Evolutionary conservation across 768 basidiomycete genomes (phyloP).

Genomic region (Pisolithus tinctorius): DNA sequence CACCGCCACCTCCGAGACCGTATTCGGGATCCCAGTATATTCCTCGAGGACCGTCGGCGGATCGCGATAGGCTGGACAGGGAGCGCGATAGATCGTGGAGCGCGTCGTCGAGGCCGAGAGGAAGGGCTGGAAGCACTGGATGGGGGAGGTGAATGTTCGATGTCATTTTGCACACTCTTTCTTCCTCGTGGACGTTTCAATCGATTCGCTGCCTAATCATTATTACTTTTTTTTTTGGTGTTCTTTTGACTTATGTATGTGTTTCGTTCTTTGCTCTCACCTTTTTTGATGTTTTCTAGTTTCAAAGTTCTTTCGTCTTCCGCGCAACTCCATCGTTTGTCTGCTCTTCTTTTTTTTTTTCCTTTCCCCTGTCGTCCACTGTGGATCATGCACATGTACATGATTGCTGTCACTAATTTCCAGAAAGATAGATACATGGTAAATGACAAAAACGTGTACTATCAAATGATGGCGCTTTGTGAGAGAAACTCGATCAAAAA

Average conservation of each 20-base stretch:
- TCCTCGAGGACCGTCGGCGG: conserved; percentile 47
- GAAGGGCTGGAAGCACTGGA: conserved; percentile 31
- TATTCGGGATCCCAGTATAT: conserved; percentile 28
- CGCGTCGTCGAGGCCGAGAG: conserved; percentile 20
- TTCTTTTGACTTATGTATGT: background rate
- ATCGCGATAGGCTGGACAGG: conserved; percentile 42
- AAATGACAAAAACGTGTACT: background rate
- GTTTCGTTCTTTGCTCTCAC: conserved; percentile 5
- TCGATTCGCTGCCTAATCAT: conserved; percentile 21
- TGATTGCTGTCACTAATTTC: background rate
- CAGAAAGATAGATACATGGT: background rate
- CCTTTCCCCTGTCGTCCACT: no score
- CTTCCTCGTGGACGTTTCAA: background rate
- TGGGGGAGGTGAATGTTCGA: conserved; percentile 24
- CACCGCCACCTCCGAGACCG: conserved; percentile 14
- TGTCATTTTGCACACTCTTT: background rate
- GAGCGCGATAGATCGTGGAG: conserved; percentile 36
- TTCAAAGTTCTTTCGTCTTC: background rate
- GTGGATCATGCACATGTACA: background rate
- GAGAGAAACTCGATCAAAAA: no score
- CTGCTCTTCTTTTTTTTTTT: background rate
- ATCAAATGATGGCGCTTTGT: background rate
- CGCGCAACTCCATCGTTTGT: background rate
- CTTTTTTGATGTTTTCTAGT: background rate
- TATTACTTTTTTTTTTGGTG: conserved; percentile 23